Evolutionary conservation across 805 yeast genomes (phyloP), one percentile per base, ranked within the genome.

Genomic region (Zygosaccharomyces kombuchaensis): DNA sequence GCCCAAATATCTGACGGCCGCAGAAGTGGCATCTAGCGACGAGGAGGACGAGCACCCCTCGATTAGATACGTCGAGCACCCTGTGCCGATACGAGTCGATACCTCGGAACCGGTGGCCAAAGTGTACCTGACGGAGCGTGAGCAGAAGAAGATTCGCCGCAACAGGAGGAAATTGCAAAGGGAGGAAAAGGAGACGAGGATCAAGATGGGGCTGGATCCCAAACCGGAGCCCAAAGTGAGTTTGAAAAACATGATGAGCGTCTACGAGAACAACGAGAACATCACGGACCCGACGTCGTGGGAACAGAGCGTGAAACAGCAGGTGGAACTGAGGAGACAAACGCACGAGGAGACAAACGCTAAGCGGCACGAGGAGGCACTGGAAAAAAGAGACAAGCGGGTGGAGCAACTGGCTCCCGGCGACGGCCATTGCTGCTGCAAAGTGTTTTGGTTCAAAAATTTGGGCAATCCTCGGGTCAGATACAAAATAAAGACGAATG

Each of bases 221-320:
- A 84, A 95, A 4, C 96, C 96, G 0, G 84, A 84, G 5, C 95
- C 96, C 2, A 93, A 91, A 63, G 84, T 93, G 21, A 87, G 84
- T 57, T 70, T 88, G 36, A 78, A 84, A 35, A 93, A 91, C 60
- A 73, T 93, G 64, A 87, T 88, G 89, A 84, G 76, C 55, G 96
- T 88, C 0, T 69, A 85, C 40, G 67, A 62, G 46, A 87, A 97
- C 2, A 80, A 86, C 55, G 95, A 87, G 47, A 87, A 93, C 6
- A 84, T 90, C 39, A 73, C 77, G 48, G 96, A 93, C 60, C 98
- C 99, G 1, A 91, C 98, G 0, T 79, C 79, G 3, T 82, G 89
- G 54, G 99, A 91, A 58, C 71, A 73, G 63, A 65, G 73, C 41
- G 96, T 93, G 0, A 71, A 77, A 36, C 63, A 69, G 19, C 93